These are phyloP conservation scores for Mrakia frigida DNA, from an alignment of 768 basidiomycete species.

Conservation along the genomic window DNA sequence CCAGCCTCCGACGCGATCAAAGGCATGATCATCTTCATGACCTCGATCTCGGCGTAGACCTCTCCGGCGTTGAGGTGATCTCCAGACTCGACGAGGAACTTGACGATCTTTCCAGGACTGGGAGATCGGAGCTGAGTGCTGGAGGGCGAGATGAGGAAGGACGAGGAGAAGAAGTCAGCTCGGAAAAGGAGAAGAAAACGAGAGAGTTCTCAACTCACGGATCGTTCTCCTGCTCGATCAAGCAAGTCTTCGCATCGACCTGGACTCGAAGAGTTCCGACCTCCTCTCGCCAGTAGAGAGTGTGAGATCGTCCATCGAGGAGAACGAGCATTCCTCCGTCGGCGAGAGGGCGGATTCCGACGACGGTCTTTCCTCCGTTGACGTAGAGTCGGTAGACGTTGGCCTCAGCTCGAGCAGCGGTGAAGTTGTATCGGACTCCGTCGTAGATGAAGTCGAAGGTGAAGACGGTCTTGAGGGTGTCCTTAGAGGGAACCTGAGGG, in stretches of 20 bases:
- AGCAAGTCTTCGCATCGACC: constrained; percentile 90
- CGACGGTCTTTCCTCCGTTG: constrained; percentile 87
- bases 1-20: constrained; percentile 91
- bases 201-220: constrained; percentile 46
- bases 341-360: constrained; percentile 85
- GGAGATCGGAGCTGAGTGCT: constrained; percentile 86
- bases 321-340: constrained; percentile 91
- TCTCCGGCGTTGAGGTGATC: constrained; percentile 96
- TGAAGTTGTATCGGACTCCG: constrained; percentile 89
- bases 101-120: constrained; percentile 90
- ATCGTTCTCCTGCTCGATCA: constrained; percentile 99
- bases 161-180: not conserved
- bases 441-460: constrained; percentile 97
- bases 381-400: constrained; percentile 91
- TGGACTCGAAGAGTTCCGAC: constrained; percentile 83
- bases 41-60: constrained; percentile 95
- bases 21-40: constrained; percentile 96
- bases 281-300: constrained; percentile 96
- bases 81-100: constrained; percentile 91
- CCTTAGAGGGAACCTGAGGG: constrained; percentile 83
- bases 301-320: constrained; percentile 90
- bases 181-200: not conserved
- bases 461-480: constrained; percentile 93
- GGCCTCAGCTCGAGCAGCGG: constrained; percentile 80
- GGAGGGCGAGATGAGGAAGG: not conserved